Conservation (phyloP, 2,329 filamentous ascomycete genomes). For the Neophaeococcomyces mojaviensis region DNA sequence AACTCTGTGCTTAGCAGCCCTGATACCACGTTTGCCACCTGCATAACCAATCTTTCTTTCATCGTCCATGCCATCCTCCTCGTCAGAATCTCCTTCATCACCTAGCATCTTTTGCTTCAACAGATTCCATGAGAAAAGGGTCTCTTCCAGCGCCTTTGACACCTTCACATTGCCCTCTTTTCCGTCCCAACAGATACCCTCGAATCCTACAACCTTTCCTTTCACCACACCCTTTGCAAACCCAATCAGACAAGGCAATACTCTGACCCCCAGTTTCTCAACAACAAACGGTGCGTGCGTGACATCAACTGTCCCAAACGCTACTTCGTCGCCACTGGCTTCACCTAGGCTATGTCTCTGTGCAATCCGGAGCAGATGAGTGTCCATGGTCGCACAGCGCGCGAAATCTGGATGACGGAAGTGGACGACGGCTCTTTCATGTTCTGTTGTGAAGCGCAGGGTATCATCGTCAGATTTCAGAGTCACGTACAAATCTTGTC, state of each 20-base stretch:
- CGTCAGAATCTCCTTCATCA: conserved; percentile 23
- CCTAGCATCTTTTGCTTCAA: conserved; percentile 30
- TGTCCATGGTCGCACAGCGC: conserved; percentile 56
- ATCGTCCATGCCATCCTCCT: conserved; percentile 22
- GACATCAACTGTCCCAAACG: conserved; percentile 40
- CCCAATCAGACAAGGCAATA: conserved; percentile 43
- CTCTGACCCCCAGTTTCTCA: conserved; percentile 38
- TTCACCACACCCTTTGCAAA: conserved; percentile 40
- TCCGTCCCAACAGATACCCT: conserved; percentile 35
- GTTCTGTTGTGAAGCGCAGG: conserved; percentile 53
- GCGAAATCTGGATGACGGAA: conserved; percentile 59
- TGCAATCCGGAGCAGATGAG: conserved; percentile 44
- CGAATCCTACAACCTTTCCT: conserved; percentile 41
- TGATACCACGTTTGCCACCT: conserved; percentile 29
- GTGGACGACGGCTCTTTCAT: conserved; percentile 52
- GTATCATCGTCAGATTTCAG: conserved; percentile 47
- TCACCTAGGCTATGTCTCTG: conserved; percentile 30
- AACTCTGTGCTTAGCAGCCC: conserved; percentile 21
- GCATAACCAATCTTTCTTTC: too few species aligned
- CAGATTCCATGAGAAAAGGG: conserved; percentile 33
- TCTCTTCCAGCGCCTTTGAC: conserved; percentile 35
- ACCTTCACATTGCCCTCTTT: conserved; percentile 34
- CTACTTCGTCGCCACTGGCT: conserved; percentile 27
- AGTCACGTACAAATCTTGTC: conserved; percentile 29
- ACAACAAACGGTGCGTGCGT: conserved; percentile 41